Evolutionary conservation across 1,284 basidiomycete species (phyloP), one percentile per base, ranked within the genome.

Genomic region (Tausonia pullulans): DNA sequence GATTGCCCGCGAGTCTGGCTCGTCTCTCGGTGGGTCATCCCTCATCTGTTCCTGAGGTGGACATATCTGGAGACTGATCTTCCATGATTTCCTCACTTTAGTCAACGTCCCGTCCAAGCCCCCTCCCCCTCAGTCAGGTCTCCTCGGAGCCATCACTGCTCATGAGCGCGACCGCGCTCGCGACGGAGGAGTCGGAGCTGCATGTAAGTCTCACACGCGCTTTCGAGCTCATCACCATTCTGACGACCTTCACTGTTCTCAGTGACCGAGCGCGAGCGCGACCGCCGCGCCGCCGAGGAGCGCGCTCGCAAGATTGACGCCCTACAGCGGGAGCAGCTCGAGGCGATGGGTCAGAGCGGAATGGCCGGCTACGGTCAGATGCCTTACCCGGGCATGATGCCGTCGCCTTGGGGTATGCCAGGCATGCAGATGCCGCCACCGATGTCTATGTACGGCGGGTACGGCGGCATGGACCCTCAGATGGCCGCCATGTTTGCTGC

Each of bases 101-200:
- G 87, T 98, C 77, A 94, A 94, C 73, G 90, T 98, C 27, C 90
- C 90, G 4, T 84, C 86, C 73, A 96, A 96, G 75, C 92, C 94
- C 0, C 92, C 91, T 4, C 91, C 92, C 1, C 95, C 96, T 8
- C 91, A 96, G 76, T 91, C 90, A 48, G 96, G 96, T 50, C 82
- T 98, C 49, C 83, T 98, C 57, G 95, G 95, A 39, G 94, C 94
- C 2, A 94, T 98, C 70, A 92, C 91, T 41, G 90, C 88, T 16
- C 92, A 96, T 75, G 93, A 98, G 77, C 83, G 90, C 64, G 94
- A 98, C 67, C 82, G 92, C 68, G 93, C 95, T 75, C 85, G 90
- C 51, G 90, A 95, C 60, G 94, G 95, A 62, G 95, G 95, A 41
- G 84, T 96, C 45, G 95, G 95, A 64, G 93, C 94, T 44, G 84